Evolutionary conservation across 768 basidiomycete species (phyloP), one percentile per base, ranked within the genome.

Genomic region (Pulveroboletus sp.): DNA sequence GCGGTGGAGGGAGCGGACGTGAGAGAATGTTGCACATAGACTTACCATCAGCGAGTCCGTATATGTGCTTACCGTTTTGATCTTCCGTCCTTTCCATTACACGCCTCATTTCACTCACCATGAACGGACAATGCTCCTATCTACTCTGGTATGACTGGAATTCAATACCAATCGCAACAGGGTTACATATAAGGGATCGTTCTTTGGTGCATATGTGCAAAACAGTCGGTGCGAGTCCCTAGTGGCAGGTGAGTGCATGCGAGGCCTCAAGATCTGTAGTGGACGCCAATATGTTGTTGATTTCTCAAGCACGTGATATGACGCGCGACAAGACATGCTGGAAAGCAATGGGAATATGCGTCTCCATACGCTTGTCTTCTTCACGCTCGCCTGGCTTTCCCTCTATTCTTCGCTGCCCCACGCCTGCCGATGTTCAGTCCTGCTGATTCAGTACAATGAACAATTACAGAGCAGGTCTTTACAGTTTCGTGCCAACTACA

Each of bases 381-480:
- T 12, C 27, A 29, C 27, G 27, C 27, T 29, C 12, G 27, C 27
- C 27, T 6, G 27, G 27, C 27, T 29, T 12, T 29, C 27, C 27
- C n/a, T 38, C 5, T 45, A 44, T 49, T 35, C 31, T 34, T 17
- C 35, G 23, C 13, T 48, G 36, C 34, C 20, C 32, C 38, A 6
- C 45, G 30, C 45, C 37, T 41, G 48, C 46, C 8, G 34, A 45
- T 55, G 51, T 35, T 14, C 53, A 44, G 34, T 34, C 23, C 22
- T 34, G 31, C 47, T 47, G 12, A 41, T 43, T 47, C 34, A 35
- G 7, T 41, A 51, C 45, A 24, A 63, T 63, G 62, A 58, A 58
- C 39, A 60, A 47, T 47, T 55, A 44, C 54, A 65, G 57, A 51
- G 57, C 55, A 54, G 62, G 62, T 30, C 63, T 63, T 55, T 63